These are phyloP conservation scores for Hyphopichia wangnamkhiaoensis DNA, from an alignment of 1,139 yeast genomes.

Conservation along the genomic window DNA sequence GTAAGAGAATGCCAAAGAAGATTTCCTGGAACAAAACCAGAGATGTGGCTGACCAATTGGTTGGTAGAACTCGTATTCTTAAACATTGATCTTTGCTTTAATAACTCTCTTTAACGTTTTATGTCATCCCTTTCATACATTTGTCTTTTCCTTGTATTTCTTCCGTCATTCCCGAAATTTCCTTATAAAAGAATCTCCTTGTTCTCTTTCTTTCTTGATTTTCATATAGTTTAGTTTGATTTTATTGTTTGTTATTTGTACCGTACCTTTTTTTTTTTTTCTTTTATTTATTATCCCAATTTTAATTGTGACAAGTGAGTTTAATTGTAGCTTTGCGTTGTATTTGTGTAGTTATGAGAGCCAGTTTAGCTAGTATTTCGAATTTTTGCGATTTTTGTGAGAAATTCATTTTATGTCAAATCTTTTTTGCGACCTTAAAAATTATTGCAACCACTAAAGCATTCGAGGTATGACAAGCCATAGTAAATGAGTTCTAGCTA, in stretches of 20 bases:
- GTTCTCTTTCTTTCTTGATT: too few species aligned
- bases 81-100: not conserved
- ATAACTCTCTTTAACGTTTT: slow-evolving; percentile 3
- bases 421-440: too few species aligned
- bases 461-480: not conserved
- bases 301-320: not conserved
- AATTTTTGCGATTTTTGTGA: not conserved
- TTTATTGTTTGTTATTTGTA: not conserved
- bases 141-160: not conserved
- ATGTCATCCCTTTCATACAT: not conserved
- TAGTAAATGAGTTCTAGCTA: too few species aligned
- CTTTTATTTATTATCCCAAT: not conserved
- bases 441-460: too few species aligned
- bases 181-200: not conserved
- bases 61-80: slow-evolving; percentile 57
- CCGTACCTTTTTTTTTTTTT: not conserved
- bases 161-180: not conserved
- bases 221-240: not conserved
- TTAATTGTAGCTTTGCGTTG: too few species aligned
- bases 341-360: too few species aligned
- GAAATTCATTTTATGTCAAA: too few species aligned
- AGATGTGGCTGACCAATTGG: slow-evolving; percentile 80
- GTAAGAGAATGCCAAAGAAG: slow-evolving; percentile 82
- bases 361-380: not conserved
- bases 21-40: slow-evolving; percentile 81